Evolutionary conservation across 2,329 filamentous ascomycete genomes (phyloP).

Genomic region (Fusarium coicis): DNA sequence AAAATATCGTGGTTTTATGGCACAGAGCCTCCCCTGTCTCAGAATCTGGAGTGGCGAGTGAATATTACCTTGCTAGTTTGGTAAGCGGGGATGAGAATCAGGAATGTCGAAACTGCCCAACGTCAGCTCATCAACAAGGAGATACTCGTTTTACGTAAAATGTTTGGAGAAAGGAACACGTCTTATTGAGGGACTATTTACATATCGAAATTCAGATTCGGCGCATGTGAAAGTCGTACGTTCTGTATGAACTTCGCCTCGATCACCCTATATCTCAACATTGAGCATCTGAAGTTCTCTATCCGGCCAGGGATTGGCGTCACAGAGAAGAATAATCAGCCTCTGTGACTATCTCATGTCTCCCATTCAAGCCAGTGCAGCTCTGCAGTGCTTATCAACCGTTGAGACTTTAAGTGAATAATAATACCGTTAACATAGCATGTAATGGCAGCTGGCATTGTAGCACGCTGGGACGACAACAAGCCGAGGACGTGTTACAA

Average conservation of each 20-base stretch:
- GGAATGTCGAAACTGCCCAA: not conserved
- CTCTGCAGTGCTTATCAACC: not conserved
- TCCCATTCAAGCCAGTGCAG: not conserved
- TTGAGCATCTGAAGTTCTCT: not conserved
- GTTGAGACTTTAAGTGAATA: not conserved
- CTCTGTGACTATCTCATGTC: no score
- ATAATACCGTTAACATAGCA: not conserved
- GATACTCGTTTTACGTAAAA: not conserved
- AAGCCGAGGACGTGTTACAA: not conserved
- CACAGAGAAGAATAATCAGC: no score
- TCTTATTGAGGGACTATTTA: not conserved
- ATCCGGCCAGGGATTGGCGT: not conserved
- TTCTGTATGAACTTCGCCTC: not conserved
- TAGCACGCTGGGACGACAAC: not conserved
- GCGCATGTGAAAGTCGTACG: not conserved
- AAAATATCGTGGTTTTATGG: not conserved
- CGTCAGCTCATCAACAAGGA: not conserved
- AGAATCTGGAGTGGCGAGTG: not conserved
- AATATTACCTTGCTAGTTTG: accelerated
- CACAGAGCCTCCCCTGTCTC: not conserved
- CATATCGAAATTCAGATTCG: not conserved
- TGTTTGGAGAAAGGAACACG: not conserved
- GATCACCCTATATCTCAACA: not conserved
- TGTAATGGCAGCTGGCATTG: not conserved
- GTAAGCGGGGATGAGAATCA: not conserved